phyloP scores from a whole-genome alignment of 805 yeast species.

The Cyberlindnera nakhonratchasimensis region DNA sequence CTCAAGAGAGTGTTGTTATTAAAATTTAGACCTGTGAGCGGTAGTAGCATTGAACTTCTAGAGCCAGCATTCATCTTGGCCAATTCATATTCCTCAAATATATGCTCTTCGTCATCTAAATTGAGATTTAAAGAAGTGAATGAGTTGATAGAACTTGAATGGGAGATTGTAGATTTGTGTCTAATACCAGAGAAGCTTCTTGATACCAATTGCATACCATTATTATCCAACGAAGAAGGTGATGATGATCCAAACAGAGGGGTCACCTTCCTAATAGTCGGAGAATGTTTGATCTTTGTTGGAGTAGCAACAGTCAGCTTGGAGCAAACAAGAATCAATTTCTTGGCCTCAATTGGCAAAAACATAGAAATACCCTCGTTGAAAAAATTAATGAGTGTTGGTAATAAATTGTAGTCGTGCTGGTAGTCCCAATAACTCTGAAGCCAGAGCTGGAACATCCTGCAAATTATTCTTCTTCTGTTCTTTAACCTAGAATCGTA shows the following conservation, averaged over 20 bases:
- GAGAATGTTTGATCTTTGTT: slow-evolving; percentile 34
- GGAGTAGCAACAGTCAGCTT: slow-evolving; percentile 54
- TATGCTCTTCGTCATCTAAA: slow-evolving; percentile 37
- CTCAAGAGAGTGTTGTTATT: slow-evolving; percentile 24
- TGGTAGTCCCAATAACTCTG: slow-evolving; percentile 83
- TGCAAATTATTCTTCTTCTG: slow-evolving; percentile 64
- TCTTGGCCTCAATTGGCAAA: slow-evolving; percentile 64
- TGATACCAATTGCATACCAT: slow-evolving; percentile 45
- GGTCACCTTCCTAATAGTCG: slow-evolving; percentile 12
- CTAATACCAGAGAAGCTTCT: slow-evolving; percentile 40
- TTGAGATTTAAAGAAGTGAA: slow-evolving; percentile 29
- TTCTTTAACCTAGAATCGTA: slow-evolving; percentile 40
- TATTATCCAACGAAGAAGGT: slow-evolving; percentile 15
- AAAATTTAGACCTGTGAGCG: slow-evolving; percentile 26
- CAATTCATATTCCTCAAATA: slow-evolving; percentile 57
- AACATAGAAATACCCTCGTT: slow-evolving; percentile 66
- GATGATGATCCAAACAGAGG: slow-evolving; percentile 8
- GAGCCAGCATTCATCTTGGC: slow-evolving; percentile 40
- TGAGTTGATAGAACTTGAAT: slow-evolving; percentile 33
- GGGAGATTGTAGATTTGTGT: slow-evolving; percentile 34
- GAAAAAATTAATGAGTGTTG: slow-evolving; percentile 73
- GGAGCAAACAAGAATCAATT: slow-evolving; percentile 59
- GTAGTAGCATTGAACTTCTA: slow-evolving; percentile 38
- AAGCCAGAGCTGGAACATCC: slow-evolving; percentile 77
- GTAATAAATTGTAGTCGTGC: slow-evolving; percentile 54